Percentiles rank a stretch among this genome's conserved stretches.
phyloP scores from a whole-genome alignment of 1,284 basidiomycete species.

The Inonotus obliquus region DNA sequence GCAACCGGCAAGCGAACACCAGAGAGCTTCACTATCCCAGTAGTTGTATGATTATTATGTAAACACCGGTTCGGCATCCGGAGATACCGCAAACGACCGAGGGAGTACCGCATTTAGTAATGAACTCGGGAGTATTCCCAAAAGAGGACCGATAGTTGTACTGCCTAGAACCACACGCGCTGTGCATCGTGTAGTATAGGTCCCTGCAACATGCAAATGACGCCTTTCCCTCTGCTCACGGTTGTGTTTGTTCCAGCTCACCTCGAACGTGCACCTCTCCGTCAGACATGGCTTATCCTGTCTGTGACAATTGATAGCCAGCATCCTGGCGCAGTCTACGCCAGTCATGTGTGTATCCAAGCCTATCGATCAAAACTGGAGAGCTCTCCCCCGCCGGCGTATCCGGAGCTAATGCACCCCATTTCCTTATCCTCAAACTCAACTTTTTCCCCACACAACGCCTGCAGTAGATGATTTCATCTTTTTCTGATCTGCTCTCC shows the following conservation, averaged over 20 bases:
- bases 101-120: neutral
- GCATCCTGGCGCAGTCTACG: neutral
- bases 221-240: neutral
- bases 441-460: slow-evolving; percentile 3
- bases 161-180: slow-evolving; percentile 2
- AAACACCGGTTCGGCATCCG: neutral
- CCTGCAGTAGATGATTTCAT: neutral
- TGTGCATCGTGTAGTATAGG: neutral
- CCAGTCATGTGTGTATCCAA: neutral
- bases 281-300: neutral
- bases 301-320: neutral
- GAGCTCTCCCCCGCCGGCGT: neutral
- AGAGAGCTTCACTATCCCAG: neutral
- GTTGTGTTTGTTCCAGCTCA: neutral
- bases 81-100: neutral
- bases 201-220: neutral
- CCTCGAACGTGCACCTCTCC: neutral
- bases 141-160: neutral
- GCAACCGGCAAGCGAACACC: slow-evolving; percentile 1
- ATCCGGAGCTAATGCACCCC: slow-evolving; percentile 4
- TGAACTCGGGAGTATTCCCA: neutral
- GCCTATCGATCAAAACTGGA: slow-evolving; percentile 6
- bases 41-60: neutral
- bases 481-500: neutral
- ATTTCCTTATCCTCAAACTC: neutral